Base-by-base conservation (phyloP, 2,329 filamentous ascomycete species). In the Cercospora berteroae region DNA sequence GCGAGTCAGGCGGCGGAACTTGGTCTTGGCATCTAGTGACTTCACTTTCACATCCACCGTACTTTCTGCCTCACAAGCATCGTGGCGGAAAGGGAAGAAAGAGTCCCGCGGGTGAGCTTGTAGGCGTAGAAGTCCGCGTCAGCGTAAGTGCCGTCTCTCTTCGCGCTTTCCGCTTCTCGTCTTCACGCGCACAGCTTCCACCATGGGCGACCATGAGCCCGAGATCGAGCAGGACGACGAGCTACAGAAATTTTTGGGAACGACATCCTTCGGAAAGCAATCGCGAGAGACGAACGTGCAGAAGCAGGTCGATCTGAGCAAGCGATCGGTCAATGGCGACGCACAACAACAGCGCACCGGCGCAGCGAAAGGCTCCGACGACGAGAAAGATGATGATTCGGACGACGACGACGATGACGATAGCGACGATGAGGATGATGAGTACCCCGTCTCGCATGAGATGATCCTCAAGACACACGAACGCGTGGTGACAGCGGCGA, bases 391-490 rank as follows among this genome's bases (percentile, higher is more conserved):
- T 52, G 83, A 87, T 18, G 76, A 78, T 56, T 74, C 77, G 61
- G 79, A 77, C 56, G 83, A 83, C 62, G 84, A 87, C 58, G 84
- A 85, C 23, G 87, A 88, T 59, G 84, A 87, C 27, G 86, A 87
- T 60, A 84, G 86, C 57, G 83, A 84, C 1, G 88, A 93, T 23
- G 91, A 94, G 31, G 91, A 91, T 58, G 93, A 97, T 74, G 92
- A 96, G 74, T 97, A 90, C 71, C 95, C 95, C 1, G 88, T 96
- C 12, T 96, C 95, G 5, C 95, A 99, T 78, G 94, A 97, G 80
- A 86, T 99, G 78, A 83, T 96, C 29, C 84, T 98, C 77, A 96
- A 96, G 80, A 96, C 94, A 13, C 95, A 99, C 78, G 91, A 95
- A 39, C 89, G 92, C 68, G 88, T 94, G 5, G 88, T 98, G 50